Base-by-base conservation (phyloP, 2,329 filamentous ascomycete species). In the Aspergillus tamarii region DNA sequence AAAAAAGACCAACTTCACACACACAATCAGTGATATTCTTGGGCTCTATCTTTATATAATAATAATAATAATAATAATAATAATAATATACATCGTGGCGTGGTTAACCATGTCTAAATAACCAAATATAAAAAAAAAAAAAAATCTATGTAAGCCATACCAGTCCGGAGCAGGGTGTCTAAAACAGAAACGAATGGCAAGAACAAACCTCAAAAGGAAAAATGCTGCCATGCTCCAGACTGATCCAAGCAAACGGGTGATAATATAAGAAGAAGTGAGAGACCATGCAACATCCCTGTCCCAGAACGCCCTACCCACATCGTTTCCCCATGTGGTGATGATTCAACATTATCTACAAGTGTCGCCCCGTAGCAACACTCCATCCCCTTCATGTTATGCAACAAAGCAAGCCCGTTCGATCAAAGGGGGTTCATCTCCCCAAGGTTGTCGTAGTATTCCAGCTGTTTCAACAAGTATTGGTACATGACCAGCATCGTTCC, bases 401-500 rank as follows among this genome's bases (percentile, higher is more conserved):
- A 50, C 14, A 26, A 43, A 30, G 48, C 10, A 53, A 54, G 32
- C 41, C 28, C n/a, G 19, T 30, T 34, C 19, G 48, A n/a, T 28
- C 64, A 70, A 19, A 73, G 64, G 23, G 69, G 66, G 21, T 53
- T 59, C 32, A 69, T 48, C 59, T 74, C 75, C 30, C 70, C 68
- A 11, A 64, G 36, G n/a, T 59, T 62, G 50, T 76, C 79, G 70
- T 83, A 80, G n/a, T 79, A 70, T 64, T 94, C 91, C 69, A 98
- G 85, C 78, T 89, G 88, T 72, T 91, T 89, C 74, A 98, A 81
- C 61, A 98, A 83, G 64, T 89, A 91, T 81, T 98, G 94, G 78
- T 98, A 98, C 77, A 97, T 83, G 71, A 98, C 94, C 75, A 98
- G 84, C 94, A 98, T 98, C 69, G 93, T 96, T 48, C 94, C 92